Evolutionary conservation across 2,329 filamentous ascomycete species (phyloP), one percentile per base, ranked within the genome.

Genomic region (Pseudogymnoascus sp.): DNA sequence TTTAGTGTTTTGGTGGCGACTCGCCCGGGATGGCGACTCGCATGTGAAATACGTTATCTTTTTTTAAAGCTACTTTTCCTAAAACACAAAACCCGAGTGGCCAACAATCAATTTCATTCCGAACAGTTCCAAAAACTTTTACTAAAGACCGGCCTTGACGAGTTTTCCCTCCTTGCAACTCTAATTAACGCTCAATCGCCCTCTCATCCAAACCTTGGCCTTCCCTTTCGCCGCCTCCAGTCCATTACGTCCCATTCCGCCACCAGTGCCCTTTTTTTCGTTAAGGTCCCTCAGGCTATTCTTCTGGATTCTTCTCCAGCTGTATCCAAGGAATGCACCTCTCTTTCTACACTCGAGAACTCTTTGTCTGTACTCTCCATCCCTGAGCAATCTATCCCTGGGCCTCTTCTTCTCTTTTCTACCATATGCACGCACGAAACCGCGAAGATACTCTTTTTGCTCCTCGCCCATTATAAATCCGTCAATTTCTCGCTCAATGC

Each of bases 321-420:
- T 90, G 71, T 99, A 99, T 0, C 92, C 92, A 63, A 95, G 74
- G 72, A 97, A 97, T 0, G 90, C 91, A 23, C 82, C 88, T 70
- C 81, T 82, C 73, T 92, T 95, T 61, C 94, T 82, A 64, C 94
- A 80, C 65, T 89, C 84, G 72, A 97, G 76, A n/a, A 88, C 90
- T 13, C 79, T 76, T 38, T 78, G 79, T 38, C 83, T 86, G 5
- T 86, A 80, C 7, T 76, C 74, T 23, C 79, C 79, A 71, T 97
- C 92, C 41, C 92, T 80, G 26, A 97, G 75, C 61, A 97, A 74
- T 67, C 88, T 87, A 72, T 99, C 94, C n/a, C 92, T 80, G 0
- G 92, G 84, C 63, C 92, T 76, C 71, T 89, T 94, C 70, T 81
- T 85, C 69, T 92, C 86, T 68, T 84, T 87, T 57, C 57, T 62